phyloP scores from a whole-genome alignment of 1,284 basidiomycete genomes.

The Trichosporon sp. region DNA sequence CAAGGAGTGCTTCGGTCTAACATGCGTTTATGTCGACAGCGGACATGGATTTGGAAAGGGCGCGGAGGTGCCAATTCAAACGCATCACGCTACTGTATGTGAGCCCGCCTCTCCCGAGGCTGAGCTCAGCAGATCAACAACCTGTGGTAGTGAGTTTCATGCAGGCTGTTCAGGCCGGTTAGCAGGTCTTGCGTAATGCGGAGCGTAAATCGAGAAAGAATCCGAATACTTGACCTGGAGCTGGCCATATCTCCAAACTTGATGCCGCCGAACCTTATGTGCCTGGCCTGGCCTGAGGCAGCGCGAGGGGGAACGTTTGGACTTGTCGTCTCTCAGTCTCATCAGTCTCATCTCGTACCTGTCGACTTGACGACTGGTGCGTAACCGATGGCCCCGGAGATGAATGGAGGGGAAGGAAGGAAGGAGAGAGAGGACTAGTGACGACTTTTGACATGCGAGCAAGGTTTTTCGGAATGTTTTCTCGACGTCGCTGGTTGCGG shows the following conservation, averaged over 20 bases:
- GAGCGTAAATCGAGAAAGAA: not conserved
- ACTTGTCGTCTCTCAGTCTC: not conserved
- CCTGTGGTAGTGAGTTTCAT: too few species aligned
- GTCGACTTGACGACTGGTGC: not conserved
- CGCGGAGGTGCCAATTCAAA: too few species aligned
- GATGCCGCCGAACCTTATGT: not conserved
- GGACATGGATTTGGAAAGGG: too few species aligned
- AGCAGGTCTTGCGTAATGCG: not conserved
- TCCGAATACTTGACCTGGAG: not conserved
- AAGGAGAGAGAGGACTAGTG: not conserved
- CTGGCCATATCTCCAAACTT: not conserved
- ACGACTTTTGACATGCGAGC: not conserved
- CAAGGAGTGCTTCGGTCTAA: not conserved
- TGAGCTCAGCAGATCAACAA: too few species aligned
- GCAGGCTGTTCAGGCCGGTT: not conserved
- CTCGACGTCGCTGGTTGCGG: not conserved
- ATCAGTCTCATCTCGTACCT: not conserved
- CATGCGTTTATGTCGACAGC: too few species aligned
- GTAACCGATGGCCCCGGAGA: not conserved
- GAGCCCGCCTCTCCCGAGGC: too few species aligned
- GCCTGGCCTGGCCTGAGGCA: not conserved
- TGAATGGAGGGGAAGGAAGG: not conserved
- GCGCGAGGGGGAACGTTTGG: too few species aligned
- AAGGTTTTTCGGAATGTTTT: constrained; percentile 10
- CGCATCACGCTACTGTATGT: too few species aligned